A percentile compares a stretch with the other conserved stretches of the same genome.
Conservation (phyloP, 208 protist genomes). For the Crithidia sp. region DNA sequence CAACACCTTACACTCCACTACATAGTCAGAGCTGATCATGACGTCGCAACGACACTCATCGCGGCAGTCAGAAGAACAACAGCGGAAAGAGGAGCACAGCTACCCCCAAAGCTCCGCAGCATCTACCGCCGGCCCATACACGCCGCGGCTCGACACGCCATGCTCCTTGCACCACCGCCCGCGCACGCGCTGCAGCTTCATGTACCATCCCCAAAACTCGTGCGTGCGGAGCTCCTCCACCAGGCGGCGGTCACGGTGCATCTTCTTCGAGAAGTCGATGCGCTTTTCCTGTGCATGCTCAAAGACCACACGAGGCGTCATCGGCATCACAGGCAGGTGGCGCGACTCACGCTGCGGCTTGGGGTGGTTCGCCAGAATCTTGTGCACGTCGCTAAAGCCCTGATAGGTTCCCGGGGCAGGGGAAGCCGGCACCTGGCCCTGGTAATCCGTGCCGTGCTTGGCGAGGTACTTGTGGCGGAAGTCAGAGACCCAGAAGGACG, state of each 20-base stretch:
- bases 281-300: conserved; percentile 87
- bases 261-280: conserved; percentile 83
- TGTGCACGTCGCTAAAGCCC: conserved; percentile 86
- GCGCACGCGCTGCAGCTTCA: conserved; percentile 91
- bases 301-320: conserved; percentile 90
- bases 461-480: conserved; percentile 89
- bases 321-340: conserved; percentile 89
- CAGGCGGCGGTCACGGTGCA: conserved; percentile 71
- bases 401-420: conserved; percentile 90
- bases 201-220: conserved; percentile 94
- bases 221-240: conserved; percentile 74
- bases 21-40: too few species aligned
- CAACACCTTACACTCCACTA: too few species aligned
- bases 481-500: conserved; percentile 92
- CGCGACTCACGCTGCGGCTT: conserved; percentile 91
- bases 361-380: conserved; percentile 86
- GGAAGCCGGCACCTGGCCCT: conserved; percentile 82
- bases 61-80: neutral
- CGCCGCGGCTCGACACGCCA: conserved; percentile 86
- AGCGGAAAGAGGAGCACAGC: conserved; percentile 8
- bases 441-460: conserved; percentile 85
- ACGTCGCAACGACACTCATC: too few species aligned
- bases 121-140: conserved; percentile 91
- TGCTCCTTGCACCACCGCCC: conserved; percentile 91
- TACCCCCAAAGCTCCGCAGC: conserved; percentile 92